These are phyloP conservation scores for Auriscalpium microsporum DNA, from an alignment of 768 basidiomycete genomes.

Conservation along the genomic window DNA sequence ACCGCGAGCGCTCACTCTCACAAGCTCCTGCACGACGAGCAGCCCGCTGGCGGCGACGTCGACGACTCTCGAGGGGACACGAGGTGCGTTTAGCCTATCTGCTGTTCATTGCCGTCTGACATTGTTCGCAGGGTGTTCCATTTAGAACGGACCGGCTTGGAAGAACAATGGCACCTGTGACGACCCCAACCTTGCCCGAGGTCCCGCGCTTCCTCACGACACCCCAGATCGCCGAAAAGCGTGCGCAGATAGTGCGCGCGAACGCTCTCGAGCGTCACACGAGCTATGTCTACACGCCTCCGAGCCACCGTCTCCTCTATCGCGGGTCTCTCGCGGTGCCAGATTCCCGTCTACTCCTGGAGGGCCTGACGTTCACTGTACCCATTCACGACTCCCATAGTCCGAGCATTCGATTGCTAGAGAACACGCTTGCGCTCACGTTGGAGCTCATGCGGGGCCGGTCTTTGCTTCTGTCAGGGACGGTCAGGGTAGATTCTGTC, in stretches of 20 bases:
- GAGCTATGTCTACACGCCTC: slow-evolving; percentile 22
- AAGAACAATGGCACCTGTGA: not conserved
- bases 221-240: slow-evolving; percentile 4
- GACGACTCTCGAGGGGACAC: no score
- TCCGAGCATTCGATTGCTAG: slow-evolving; percentile 32
- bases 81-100: no score
- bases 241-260: not conserved
- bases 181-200: not conserved
- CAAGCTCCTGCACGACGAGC: no score
- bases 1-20: not conserved
- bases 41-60: no score
- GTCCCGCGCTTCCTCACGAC: not conserved
- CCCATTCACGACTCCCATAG: slow-evolving; percentile 27
- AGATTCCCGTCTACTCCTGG: slow-evolving; percentile 62
- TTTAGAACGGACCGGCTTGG: not conserved
- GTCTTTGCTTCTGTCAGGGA: slow-evolving; percentile 49
- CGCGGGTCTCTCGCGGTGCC: slow-evolving; percentile 68
- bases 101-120: no score
- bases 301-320: slow-evolving; percentile 53
- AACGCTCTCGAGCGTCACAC: slow-evolving; percentile 14
- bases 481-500: slow-evolving; percentile 42
- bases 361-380: slow-evolving; percentile 64
- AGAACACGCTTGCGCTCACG: slow-evolving; percentile 63
- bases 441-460: slow-evolving; percentile 76
- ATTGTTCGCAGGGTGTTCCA: not conserved